These are phyloP conservation scores for Colletotrichum australisinense DNA, from an alignment of 2,329 filamentous ascomycete genomes.

Conservation along the genomic window DNA sequence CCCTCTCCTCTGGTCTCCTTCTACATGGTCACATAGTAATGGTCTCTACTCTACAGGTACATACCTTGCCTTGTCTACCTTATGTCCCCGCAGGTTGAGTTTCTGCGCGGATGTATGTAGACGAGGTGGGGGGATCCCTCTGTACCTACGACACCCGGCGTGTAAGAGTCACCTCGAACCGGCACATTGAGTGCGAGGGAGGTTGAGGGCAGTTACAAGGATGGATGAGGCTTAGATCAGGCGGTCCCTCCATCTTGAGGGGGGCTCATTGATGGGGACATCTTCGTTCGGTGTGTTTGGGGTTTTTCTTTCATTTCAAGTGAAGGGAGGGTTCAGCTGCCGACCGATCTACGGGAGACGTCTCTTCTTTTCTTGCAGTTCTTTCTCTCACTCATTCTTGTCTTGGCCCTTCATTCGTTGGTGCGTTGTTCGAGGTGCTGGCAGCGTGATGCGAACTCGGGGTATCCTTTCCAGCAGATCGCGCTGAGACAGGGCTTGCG, in stretches of 20 bases:
- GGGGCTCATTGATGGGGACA: not conserved
- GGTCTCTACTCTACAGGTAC: too few species aligned
- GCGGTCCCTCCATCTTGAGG: slow-evolving; percentile 4
- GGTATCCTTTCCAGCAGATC: slow-evolving; percentile 18
- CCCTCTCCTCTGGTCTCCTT: too few species aligned
- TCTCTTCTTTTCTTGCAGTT: not conserved
- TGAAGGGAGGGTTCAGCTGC: not conserved
- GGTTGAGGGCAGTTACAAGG: not conserved
- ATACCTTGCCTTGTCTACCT: too few species aligned
- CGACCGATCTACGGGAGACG: slow-evolving; percentile 1
- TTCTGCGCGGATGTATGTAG: not conserved
- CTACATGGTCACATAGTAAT: too few species aligned
- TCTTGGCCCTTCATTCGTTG: not conserved
- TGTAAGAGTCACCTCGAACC: not conserved
- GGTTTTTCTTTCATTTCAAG: not conserved
- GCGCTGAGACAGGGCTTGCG: slow-evolving; percentile 26
- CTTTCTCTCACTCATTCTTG: not conserved
- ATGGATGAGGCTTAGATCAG: slow-evolving; percentile 28
- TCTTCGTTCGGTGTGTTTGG: slow-evolving; percentile 20
- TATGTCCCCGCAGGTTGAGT: not conserved
- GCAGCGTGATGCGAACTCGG: slow-evolving; percentile 29
- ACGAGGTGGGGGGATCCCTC: not conserved
- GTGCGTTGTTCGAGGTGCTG: not conserved
- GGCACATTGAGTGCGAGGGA: slow-evolving; percentile 5
- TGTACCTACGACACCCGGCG: slow-evolving; percentile 15